Evolutionary conservation across 2,329 filamentous ascomycete genomes (phyloP).

Genomic region (Neonectria hederae): DNA sequence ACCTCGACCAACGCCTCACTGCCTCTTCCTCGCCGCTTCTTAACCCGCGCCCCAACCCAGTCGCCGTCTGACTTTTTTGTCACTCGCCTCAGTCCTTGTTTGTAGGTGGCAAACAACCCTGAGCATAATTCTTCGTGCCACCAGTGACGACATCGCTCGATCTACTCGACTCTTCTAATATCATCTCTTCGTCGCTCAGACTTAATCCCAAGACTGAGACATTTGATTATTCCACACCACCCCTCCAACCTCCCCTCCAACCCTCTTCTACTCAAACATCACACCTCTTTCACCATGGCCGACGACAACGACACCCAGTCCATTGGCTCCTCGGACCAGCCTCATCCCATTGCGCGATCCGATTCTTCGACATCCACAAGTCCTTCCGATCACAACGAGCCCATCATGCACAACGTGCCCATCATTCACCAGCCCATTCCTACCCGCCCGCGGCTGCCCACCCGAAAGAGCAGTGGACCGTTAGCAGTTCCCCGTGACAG

Average conservation of each 20-base stretch:
- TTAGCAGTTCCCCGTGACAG: constrained; percentile 84
- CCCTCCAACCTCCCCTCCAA: not conserved
- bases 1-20: constrained; percentile 19
- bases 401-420: constrained; percentile 54
- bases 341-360: constrained; percentile 51
- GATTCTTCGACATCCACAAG: constrained; percentile 48
- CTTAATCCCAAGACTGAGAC: not conserved
- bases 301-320: constrained; percentile 39
- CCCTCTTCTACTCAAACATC: not conserved
- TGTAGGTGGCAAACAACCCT: constrained; percentile 23
- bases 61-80: not conserved
- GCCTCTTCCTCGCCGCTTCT: constrained; percentile 3
- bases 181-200: not conserved
- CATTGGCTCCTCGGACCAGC: constrained; percentile 37
- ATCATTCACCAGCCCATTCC: constrained; percentile 62
- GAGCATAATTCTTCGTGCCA: constrained; percentile 11
- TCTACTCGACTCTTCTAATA: constrained; percentile 1
- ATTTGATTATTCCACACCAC: not conserved
- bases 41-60: constrained; percentile 3
- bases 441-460: constrained; percentile 73
- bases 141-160: constrained; percentile 21
- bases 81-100: constrained; percentile 8
- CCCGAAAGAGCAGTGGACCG: constrained; percentile 81
- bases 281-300: constrained; percentile 29
- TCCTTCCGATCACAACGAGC: constrained; percentile 49